phyloP scores from a whole-genome alignment of 2,329 filamentous ascomycete genomes.

The Didymella pinodella region DNA sequence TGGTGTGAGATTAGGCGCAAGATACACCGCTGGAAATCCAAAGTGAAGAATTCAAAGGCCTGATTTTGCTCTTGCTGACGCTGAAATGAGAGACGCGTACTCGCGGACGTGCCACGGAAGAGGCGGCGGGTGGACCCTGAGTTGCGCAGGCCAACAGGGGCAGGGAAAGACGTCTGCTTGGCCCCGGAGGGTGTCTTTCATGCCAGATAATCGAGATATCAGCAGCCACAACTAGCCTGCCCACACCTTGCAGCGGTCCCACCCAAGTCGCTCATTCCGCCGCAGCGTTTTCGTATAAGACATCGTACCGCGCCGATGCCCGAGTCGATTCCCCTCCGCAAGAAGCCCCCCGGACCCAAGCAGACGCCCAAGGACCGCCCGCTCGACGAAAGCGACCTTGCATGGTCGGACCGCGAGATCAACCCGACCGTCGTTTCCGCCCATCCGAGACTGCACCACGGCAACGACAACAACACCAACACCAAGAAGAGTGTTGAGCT shows the following conservation, averaged over 20 bases:
- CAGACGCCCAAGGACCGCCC: constrained; percentile 16
- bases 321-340: constrained; percentile 48
- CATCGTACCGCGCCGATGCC: constrained; percentile 45
- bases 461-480: not conserved
- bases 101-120: not conserved
- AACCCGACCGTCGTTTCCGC: constrained; percentile 22
- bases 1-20: not conserved
- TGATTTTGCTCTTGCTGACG: not conserved
- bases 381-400: constrained; percentile 24
- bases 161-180: constrained; percentile 2
- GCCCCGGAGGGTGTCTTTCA: not conserved
- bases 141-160: not conserved
- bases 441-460: not conserved
- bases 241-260: constrained; percentile 22
- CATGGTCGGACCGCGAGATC: constrained; percentile 28
- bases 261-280: constrained; percentile 6
- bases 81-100: not conserved
- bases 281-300: constrained; percentile 18
- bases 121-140: not conserved
- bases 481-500: not conserved
- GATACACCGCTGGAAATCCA: not conserved
- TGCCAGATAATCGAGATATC: constrained; percentile 17
- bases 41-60: too few relatives aligned
- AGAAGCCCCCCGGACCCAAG: constrained; percentile 30
- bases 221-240: constrained; percentile 18